Percentiles rank a stretch among this genome's conserved stretches.
phyloP scores from a whole-genome alignment of 1,284 basidiomycete genomes.

The Takashimella koratensis region DNA sequence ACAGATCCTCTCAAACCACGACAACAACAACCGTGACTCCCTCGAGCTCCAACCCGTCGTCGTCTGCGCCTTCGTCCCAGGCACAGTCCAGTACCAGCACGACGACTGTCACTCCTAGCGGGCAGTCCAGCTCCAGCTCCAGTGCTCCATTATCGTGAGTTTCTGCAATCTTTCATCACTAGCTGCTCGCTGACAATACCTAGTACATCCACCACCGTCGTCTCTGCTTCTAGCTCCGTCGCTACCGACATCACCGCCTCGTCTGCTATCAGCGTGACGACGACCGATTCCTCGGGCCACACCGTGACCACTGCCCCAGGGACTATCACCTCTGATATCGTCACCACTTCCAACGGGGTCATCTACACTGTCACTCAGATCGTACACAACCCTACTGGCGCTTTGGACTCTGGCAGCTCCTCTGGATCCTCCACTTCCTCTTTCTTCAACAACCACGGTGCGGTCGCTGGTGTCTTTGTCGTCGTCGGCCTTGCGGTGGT shows the following conservation, averaged over 20 bases:
- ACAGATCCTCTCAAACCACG: conserved; percentile 3
- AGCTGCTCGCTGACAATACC: no score
- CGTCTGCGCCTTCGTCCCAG: conserved; percentile 1
- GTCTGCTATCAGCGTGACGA: conserved; percentile 30
- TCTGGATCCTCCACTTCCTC: conserved; percentile 28
- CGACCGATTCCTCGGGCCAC: conserved; percentile 36
- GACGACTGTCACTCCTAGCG: not conserved
- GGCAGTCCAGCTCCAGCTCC: not conserved
- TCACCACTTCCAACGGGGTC: conserved; percentile 40
- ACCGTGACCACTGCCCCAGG: conserved; percentile 36
- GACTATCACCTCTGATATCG: conserved; percentile 34
- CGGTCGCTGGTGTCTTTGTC: conserved; percentile 50
- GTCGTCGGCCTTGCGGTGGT: conserved; percentile 51
- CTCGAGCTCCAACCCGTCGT: conserved; percentile 2
- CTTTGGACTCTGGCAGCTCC: conserved; percentile 36
- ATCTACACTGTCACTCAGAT: conserved; percentile 46
- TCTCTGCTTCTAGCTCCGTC: conserved; percentile 8
- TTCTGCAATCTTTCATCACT: no score
- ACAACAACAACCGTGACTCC: conserved; percentile 1
- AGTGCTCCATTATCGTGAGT: conserved; percentile 3
- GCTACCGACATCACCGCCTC: conserved; percentile 23
- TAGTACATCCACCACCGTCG: conserved; percentile 26
- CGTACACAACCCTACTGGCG: conserved; percentile 45
- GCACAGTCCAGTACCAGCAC: not conserved
- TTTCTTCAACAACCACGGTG: conserved; percentile 49